Percentiles rank a stretch among this genome's conserved stretches.
phyloP scores from a whole-genome alignment of 1,284 basidiomycete species.

The Neonothopanus nambi region DNA sequence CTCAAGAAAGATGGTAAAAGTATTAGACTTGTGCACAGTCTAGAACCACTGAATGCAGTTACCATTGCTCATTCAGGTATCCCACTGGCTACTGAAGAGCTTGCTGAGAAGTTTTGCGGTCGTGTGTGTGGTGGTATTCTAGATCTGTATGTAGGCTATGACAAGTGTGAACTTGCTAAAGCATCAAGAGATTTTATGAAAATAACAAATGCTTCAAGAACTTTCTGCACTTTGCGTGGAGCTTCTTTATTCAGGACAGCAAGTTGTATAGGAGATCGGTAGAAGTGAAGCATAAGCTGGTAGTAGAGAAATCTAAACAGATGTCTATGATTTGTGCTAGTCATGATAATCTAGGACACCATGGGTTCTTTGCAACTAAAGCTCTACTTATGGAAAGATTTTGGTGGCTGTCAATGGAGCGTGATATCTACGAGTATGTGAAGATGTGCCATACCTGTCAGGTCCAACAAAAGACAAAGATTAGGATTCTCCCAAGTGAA shows the following conservation, averaged over 20 bases:
- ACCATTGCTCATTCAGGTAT: conserved; percentile 35
- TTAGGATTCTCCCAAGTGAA: conserved; percentile 25
- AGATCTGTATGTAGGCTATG: conserved; percentile 23
- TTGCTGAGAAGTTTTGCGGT: conserved; percentile 33
- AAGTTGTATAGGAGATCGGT: conserved; percentile 15
- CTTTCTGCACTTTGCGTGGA: conserved; percentile 14
- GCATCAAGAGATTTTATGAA: conserved; percentile 18
- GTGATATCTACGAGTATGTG: conserved; percentile 16
- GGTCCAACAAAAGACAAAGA: conserved; percentile 15
- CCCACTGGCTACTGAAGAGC: conserved; percentile 30
- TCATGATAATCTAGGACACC: conserved; percentile 20
- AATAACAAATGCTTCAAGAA: conserved; percentile 1
- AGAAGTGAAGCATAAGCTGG: conserved; percentile 14
- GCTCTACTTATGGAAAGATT: conserved; percentile 13
- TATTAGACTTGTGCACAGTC: conserved; percentile 28
- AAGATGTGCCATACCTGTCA: conserved; percentile 31
- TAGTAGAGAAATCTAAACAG: conserved; percentile 4
- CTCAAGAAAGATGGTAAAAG: conserved; percentile 15
- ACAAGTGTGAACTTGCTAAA: conserved; percentile 16
- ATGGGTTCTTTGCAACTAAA: conserved; percentile 14
- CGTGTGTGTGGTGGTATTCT: conserved; percentile 26
- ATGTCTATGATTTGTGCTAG: conserved; percentile 16
- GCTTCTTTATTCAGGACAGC: conserved; percentile 17
- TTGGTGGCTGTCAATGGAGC: conserved; percentile 7
- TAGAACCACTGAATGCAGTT: conserved; percentile 36